Conservation (phyloP, 768 basidiomycete genomes). For the Termitomyces sp. region DNA sequence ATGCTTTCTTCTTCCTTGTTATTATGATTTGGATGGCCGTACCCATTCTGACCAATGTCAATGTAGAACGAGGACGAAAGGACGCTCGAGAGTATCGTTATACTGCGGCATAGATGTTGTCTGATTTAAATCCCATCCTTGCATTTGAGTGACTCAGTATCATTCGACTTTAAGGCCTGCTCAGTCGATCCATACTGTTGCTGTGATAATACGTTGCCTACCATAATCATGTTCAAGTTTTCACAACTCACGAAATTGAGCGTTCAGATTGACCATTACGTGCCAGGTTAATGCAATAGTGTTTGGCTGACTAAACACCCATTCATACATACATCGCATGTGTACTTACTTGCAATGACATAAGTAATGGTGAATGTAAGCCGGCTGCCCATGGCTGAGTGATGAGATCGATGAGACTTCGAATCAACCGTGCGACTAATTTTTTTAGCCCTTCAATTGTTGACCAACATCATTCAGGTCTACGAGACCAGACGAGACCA, state of each 20-base stretch:
- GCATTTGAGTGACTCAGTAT: not conserved
- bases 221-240: not conserved
- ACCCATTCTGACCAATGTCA: slow-evolving; percentile 68
- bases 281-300: not conserved
- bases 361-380: too few species aligned
- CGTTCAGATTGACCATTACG: not conserved
- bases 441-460: too few species aligned
- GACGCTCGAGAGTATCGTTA: slow-evolving; percentile 43
- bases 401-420: too few species aligned
- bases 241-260: not conserved
- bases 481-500: too few species aligned
- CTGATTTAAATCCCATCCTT: not conserved
- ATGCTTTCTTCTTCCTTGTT: slow-evolving; percentile 86
- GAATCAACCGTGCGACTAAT: too few species aligned
- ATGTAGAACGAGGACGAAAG: slow-evolving; percentile 61
- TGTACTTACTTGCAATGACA: too few species aligned
- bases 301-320: not conserved
- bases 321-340: too few species aligned
- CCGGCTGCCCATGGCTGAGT: too few species aligned
- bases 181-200: not conserved
- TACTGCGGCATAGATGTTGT: not conserved
- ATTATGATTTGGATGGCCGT: slow-evolving; percentile 78
- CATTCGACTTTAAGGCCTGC: not conserved
- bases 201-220: not conserved
- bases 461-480: too few species aligned